These are phyloP conservation scores for Jamesozyma rosinii DNA, from an alignment of 805 yeast genomes.

Conservation along the genomic window DNA sequence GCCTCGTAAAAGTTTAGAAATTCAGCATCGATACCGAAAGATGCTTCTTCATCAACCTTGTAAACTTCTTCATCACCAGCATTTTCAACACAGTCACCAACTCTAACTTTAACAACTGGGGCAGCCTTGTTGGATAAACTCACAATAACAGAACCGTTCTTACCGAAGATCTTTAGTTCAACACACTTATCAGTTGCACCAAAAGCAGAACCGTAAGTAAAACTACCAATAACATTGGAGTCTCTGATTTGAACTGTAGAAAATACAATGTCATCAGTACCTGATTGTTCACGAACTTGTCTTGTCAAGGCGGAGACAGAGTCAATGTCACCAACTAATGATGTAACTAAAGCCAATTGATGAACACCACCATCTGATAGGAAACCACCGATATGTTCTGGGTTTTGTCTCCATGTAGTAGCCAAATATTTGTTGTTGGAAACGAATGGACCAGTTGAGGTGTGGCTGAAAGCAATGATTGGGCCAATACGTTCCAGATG, in stretches of 20 bases:
- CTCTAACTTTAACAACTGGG: conserved; percentile 31
- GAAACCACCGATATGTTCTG: conserved; percentile 89
- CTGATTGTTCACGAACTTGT: conserved; percentile 69
- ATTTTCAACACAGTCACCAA: conserved; percentile 23
- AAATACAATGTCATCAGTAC: conserved; percentile 72
- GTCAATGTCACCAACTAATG: conserved; percentile 65
- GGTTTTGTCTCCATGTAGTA: conserved; percentile 82
- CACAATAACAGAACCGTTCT: conserved; percentile 61
- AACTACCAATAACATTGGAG: conserved; percentile 62
- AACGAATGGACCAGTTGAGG: conserved; percentile 65
- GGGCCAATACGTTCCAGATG: conserved; percentile 66
- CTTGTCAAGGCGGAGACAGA: conserved; percentile 66
- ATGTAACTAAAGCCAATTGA: conserved; percentile 80
- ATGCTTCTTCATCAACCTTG: conserved; percentile 33
- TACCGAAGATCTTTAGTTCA: conserved; percentile 65
- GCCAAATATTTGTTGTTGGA: conserved; percentile 48
- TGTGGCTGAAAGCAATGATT: conserved; percentile 57
- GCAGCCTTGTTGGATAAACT: conserved; percentile 46
- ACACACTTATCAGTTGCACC: conserved; percentile 71
- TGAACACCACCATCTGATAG: conserved; percentile 95
- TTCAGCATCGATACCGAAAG: conserved; percentile 51
- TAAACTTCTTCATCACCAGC: conserved; percentile 26
- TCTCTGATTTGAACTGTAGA: conserved; percentile 57
- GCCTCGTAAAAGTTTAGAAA: conserved; percentile 51
- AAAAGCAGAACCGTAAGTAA: conserved; percentile 78